A percentile compares a stretch with the other conserved stretches of the same genome.
phyloP scores from a whole-genome alignment of 768 basidiomycete genomes.

The Podaxis sp. region DNA sequence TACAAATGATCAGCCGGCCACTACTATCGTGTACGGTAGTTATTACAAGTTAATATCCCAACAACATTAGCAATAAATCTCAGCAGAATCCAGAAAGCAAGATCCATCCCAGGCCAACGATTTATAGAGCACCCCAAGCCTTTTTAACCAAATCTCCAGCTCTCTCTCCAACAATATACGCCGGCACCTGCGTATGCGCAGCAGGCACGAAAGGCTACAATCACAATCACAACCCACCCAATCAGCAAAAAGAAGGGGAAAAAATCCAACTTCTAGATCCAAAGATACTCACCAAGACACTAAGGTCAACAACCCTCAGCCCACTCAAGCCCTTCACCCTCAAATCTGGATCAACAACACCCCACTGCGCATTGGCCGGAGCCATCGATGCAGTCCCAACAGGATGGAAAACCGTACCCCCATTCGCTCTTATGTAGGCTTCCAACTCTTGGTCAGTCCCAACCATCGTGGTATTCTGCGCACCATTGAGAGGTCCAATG shows the following conservation, averaged over 20 bases:
- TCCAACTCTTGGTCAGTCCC: conserved; percentile 26
- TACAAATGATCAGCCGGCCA: no score
- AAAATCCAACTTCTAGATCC: background rate
- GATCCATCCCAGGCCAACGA: background rate
- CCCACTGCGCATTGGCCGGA: conserved; percentile 21
- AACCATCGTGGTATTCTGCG: conserved; percentile 20
- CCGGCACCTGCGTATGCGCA: conserved; percentile 35
- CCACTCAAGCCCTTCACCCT: conserved; percentile 34
- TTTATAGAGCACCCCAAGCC: conserved; percentile 4
- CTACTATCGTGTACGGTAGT: no score
- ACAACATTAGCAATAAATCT: no score
- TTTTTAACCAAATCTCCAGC: conserved; percentile 26
- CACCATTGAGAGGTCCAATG: conserved; percentile 17
- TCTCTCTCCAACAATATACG: conserved; percentile 35
- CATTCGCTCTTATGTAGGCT: conserved; percentile 22
- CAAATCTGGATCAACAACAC: conserved; percentile 25
- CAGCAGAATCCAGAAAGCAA: no score
- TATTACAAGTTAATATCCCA: no score
- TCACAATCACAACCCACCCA: background rate
- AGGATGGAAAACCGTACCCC: conserved; percentile 29
- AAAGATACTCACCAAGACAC: conserved; percentile 21
- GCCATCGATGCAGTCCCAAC: conserved; percentile 32
- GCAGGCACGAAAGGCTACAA: conserved; percentile 29
- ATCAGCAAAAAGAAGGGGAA: background rate
- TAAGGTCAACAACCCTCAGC: conserved; percentile 38